Evolutionary conservation across 2,329 filamentous ascomycete genomes (phyloP), one percentile per base, ranked within the genome.

Genomic region (Gaeumannomyces tritici): DNA sequence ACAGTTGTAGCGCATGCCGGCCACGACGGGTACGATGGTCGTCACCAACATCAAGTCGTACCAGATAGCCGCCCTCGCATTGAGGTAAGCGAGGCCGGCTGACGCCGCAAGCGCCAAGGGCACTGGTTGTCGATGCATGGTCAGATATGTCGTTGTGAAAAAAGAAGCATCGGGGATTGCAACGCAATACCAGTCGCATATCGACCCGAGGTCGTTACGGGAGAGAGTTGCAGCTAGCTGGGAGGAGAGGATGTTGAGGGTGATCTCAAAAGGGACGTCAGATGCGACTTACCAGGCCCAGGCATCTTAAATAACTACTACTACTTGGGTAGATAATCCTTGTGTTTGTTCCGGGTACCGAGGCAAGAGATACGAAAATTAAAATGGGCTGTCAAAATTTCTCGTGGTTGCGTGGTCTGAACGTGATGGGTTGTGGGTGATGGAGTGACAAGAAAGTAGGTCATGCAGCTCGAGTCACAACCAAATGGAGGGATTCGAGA

Each of bases 51-150:
- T 71, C 56, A 78, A 72, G 73, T 96, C 91, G 71, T 90, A 86
- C 71, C 79, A 86, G 57, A 93, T 68, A 8, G 83, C 80, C 63
- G 81, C 82, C 71, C 83, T 86, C 55, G 89, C 91, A 70, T 95
- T 91, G 67, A 93, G 73, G 72, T 96, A 96, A 35, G 90, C 89
- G n/a, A 89, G 76, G 4, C 82, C 81, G 5, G 89, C 88, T 33
- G 82, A 80, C 57, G 84, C 81, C 21, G 87, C 78, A 59, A 85
- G 65, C 27, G 77, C 73, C 27, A 86, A 73, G 57, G 84, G 82
- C 55, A 84, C 81, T 84, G 55, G 11, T 18, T 56, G 6, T 56
- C 13, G n/a, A 6, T 28, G 26, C 55, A 56, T 27, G 26, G 55
- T 51, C 13, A 51, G 42, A 51, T 6, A 7, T 9, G 13, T 21